Evolutionary conservation across 176 grass and related monocot species (phyloP).

Genomic region (bread wheat (Triticum aestivum)): IWGSC_CS_RefSeq_v2.1 NC_057812.1:94368754-94369253

Average conservation of each 20-base stretch:
- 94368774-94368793: background rate
- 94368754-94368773: no score
- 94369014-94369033: background rate
- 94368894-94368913: background rate
- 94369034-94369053: background rate
- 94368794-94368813: background rate
- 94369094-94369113: no score
- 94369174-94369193: background rate
- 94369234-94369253: background rate
- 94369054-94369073: background rate
- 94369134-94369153: no score
- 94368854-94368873: background rate
- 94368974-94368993: background rate
- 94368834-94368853: background rate
- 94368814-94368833: background rate
- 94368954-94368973: slow-evolving; percentile 14
- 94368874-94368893: background rate
- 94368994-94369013: slow-evolving; percentile 5
- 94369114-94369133: no score
- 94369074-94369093: background rate
- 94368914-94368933: background rate
- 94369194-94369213: background rate
- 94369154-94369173: background rate
- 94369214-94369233: background rate
- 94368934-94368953: background rate